These are phyloP conservation scores for Lentinus tigrinus DNA, from an alignment of 768 basidiomycete genomes.

Conservation along the genomic window DNA sequence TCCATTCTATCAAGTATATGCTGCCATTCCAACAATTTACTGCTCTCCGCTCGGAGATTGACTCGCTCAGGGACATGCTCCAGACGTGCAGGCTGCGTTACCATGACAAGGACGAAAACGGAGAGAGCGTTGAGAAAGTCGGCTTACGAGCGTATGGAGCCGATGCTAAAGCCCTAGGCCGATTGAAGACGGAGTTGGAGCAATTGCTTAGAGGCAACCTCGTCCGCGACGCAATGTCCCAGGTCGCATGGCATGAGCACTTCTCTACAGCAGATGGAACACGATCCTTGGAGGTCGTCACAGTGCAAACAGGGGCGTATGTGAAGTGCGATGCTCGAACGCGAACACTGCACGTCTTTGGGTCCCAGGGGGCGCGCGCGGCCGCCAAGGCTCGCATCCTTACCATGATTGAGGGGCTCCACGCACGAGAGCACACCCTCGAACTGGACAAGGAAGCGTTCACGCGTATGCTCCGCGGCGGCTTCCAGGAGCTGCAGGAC, in stretches of 20 bases:
- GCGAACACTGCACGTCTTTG: conserved; percentile 40
- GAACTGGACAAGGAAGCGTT: conserved; percentile 34
- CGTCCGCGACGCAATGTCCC: conserved; percentile 40
- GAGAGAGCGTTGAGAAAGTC: conserved; percentile 28
- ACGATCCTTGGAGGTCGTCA: conserved; percentile 37
- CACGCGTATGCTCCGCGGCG: conserved; percentile 40
- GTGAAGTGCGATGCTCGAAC: conserved; percentile 41
- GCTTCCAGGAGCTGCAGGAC: conserved; percentile 36
- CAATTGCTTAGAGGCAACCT: conserved; percentile 39
- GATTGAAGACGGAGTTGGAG: conserved; percentile 38
- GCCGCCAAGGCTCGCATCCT: conserved; percentile 32
- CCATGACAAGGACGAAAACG: conserved; percentile 23
- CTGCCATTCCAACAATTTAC: conserved; percentile 34
- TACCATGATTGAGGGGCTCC: conserved; percentile 43
- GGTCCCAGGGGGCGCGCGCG: conserved; percentile 30
- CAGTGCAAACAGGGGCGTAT: conserved; percentile 33
- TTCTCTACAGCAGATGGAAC: conserved; percentile 29
- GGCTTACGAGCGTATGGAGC: conserved; percentile 41
- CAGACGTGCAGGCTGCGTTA: conserved; percentile 36
- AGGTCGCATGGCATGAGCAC: conserved; percentile 10
- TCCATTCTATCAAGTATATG: conserved; percentile 41
- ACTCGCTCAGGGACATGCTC: conserved; percentile 28
- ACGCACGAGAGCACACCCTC: conserved; percentile 34
- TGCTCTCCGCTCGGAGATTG: conserved; percentile 37
- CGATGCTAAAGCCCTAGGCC: conserved; percentile 34